Base-by-base conservation (phyloP, 331 rosid genomes). In the Saraca asoca region DNA sequence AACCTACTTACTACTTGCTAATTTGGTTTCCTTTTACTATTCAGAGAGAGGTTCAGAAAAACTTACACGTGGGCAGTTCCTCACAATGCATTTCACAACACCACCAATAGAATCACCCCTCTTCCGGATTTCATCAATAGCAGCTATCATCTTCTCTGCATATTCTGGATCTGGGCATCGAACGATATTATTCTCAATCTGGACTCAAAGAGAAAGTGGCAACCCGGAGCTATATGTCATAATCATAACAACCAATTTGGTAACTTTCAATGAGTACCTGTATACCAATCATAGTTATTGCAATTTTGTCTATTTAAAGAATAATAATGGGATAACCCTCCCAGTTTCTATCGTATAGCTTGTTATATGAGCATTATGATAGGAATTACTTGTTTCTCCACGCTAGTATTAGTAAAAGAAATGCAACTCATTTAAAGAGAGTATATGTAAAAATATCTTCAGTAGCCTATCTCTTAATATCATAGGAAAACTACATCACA, bases 71-170 rank as follows among this genome's bases (percentile, higher is more conserved):
- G 96, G 97, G 74, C 97, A 90, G 51, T 87, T 88, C 79, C 88
- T 88, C 82, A 86, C 96, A 19, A 94, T 82, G 91, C 97, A 94
- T 0, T 96, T 86, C 51, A 94, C 95, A 62, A 90, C 89, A 53
- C 97, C 99, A 39, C 99, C 99, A 64, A 90, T 83, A 18, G 99
- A 94, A 68, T 94, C 92, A 72, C 99, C 97, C 77, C 24, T 88
- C 72, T 86, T 89, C 57, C 99, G 89, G 64, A 94, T 85, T 29
- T 76, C 79, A 79, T 94, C 99, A 69, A 94, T 82, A 63, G 96
- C 97, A 59, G 86, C 72, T 66, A 90, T 94, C 99, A 94, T 94
- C 91, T 88, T 90, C 73, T 94, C 95, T 38, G 99, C 99, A 66
- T 85, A 90, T 79, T 88, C 93, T 43, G 97, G 83, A 82, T 90